Percentiles rank a stretch among this genome's conserved stretches.
Conservation (phyloP, 495 filamentous ascomycete genomes). For the Neurospora sp. region DNA sequence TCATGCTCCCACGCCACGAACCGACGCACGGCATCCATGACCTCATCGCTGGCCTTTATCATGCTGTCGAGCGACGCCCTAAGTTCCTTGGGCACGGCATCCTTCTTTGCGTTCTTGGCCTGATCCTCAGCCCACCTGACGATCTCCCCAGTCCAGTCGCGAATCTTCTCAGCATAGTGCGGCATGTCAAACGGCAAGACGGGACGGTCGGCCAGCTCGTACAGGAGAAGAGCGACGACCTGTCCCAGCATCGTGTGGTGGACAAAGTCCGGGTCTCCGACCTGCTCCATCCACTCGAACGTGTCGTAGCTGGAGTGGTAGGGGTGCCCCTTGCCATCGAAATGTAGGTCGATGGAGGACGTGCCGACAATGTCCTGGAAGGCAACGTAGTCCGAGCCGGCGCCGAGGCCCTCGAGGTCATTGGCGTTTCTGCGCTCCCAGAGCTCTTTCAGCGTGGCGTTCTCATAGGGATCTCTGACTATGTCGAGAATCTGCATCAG, state of each 20-base stretch:
- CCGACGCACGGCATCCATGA: conserved; percentile 45
- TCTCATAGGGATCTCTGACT: conserved; percentile 58
- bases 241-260: conserved; percentile 75
- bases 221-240: conserved; percentile 69
- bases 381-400: conserved; percentile 79
- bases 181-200: conserved; percentile 74
- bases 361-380: conserved; percentile 93
- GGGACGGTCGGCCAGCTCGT: conserved; percentile 72
- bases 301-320: conserved; percentile 83
- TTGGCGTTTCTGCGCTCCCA: conserved; percentile 56
- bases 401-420: conserved; percentile 60
- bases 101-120: conserved; percentile 22
- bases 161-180: conserved; percentile 48
- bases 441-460: conserved; percentile 60
- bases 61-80: conserved; percentile 44
- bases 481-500: conserved; percentile 63
- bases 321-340: conserved; percentile 57
- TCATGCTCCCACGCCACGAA: conserved; percentile 64
- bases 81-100: conserved; percentile 8
- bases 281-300: conserved; percentile 71
- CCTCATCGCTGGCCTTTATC: conserved; percentile 47
- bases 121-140: conserved; percentile 51
- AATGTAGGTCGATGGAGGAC: conserved; percentile 79
- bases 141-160: conserved; percentile 53
- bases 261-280: conserved; percentile 69